Conservation (phyloP, 1,139 yeast species). For the Saccharomyces hybrid region DNA sequence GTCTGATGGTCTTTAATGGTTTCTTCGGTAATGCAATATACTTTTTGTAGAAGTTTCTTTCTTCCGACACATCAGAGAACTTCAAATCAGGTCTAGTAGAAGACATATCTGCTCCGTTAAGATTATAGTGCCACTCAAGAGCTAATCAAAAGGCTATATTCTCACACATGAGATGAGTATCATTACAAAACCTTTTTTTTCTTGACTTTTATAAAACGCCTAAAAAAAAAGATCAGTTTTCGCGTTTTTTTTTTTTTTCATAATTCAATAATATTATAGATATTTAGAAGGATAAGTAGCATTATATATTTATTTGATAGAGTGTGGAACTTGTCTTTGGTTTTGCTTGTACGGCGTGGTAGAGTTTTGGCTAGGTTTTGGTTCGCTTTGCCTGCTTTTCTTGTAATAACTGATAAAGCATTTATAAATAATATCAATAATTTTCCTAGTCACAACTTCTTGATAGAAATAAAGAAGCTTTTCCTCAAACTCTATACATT, state of each 20-base stretch:
- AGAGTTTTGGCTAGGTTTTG: neutral
- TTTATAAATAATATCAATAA: conserved; percentile 10
- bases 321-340: neutral
- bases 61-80: conserved; percentile 47
- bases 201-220: neutral
- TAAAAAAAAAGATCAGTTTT: neutral
- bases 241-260: neutral
- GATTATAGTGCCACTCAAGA: neutral
- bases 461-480: conserved; percentile 15
- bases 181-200: neutral
- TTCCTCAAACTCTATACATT: conserved; percentile 9
- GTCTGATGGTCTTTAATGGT: conserved; percentile 46
- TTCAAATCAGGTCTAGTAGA: conserved; percentile 65
- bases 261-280: neutral
- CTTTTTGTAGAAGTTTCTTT: conserved; percentile 50
- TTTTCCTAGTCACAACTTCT: conserved; percentile 16
- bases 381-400: neutral
- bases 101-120: conserved; percentile 35
- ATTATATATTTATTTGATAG: neutral
- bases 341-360: neutral
- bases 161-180: no score
- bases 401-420: neutral
- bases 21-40: conserved; percentile 45
- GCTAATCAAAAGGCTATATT: neutral
- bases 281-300: neutral